Evolutionary conservation across 2,329 filamentous ascomycete genomes (phyloP), one percentile per base, ranked within the genome.

Genomic region (Aspergillus oerlinghausenensis): DNA sequence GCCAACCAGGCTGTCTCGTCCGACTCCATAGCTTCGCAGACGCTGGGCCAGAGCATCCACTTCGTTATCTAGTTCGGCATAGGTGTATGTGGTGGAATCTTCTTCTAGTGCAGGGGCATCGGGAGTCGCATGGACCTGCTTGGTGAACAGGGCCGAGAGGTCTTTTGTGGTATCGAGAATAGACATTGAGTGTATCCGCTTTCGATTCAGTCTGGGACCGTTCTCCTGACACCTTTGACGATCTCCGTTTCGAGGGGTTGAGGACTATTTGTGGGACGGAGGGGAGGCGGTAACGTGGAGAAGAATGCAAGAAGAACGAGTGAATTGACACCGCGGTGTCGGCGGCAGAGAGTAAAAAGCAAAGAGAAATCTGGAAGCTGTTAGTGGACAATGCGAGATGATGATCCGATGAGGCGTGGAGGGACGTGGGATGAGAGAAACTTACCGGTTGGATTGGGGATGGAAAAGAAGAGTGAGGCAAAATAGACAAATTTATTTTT

Each of bases 51-150:
- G 82, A n/a, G 77, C 75, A 57, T 82, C 81, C 49, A 89, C 88
- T 70, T 86, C 84, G 50, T 79, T 73, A 67, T 91, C 87, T 56
- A 93, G 82, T 76, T 91, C 82, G 49, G 82, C 80, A 71, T 93
- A 93, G 51, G 88, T 91, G 69, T 89, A 86, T 51, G 77, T 82
- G 56, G 79, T 78, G 42, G 75, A 78, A 61, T 86, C 87, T 73
- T 92, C 89, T 70, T 92, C 88, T 55, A 92, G 75, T 21, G 89
- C 89, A 67, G 88, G 70, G 35, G 84, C 83, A 73, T 89, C 77
- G 4, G 89, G 89, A 0, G 88, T 89, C 26, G 80, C 80, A 60
- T 81, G 77, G 54, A 84, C 89, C 78, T 93, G 89, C 63, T 84
- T 75, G 61, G 78, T 75, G 70, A 92, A 91, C 60, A 92, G 83